Base-by-base conservation (phyloP, 345 rosid genomes). In the Rhizophora apiculata region DNA sequence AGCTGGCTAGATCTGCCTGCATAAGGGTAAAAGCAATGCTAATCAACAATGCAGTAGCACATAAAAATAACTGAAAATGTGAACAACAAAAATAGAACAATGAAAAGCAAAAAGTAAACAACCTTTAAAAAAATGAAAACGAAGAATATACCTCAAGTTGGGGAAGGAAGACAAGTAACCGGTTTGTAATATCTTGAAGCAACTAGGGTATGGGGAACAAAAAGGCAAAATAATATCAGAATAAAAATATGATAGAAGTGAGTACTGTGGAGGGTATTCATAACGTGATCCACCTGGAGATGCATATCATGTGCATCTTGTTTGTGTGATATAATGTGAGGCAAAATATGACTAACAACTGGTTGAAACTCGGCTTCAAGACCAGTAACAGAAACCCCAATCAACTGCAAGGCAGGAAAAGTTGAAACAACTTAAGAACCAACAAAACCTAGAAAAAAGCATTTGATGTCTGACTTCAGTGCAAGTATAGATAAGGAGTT, bases 361-460 rank as follows among this genome's bases (percentile, higher is more conserved):
- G 94, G 94, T 73, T 88, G 96, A 72, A 90, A 90, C 79, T 88
- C 96, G 18, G 90, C 90, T 63, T 87, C 94, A 69, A 90, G 94
- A 68, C 94, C 86, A 76, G 83, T 48, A 62, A 88, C 84, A 2
- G 87, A 76, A 73, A 88, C 84, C 74, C 96, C 96, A 63, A 90
- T 88, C 76, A 90, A 84, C 96, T 90, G 84, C 60, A 62, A 78
- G 60, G 57, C 52, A 76, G 61, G 52, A 62, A 55, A 18, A 68
- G 51, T 27, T 51, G 18, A 36, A 53, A 60, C 60, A 76, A 61
- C 15, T 61, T 80, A 19, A 75, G 49, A 34, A 27, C 36, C 53
- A 55, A 10, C 46, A 2, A 9, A 22, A 13, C 30, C 29, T 6
- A 55, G 60, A 27, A 24, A 56, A 56, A 56, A 3, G 31, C 11